Evolutionary conservation across 768 basidiomycete species (phyloP).

Genomic region (Suillus luteus): DNA sequence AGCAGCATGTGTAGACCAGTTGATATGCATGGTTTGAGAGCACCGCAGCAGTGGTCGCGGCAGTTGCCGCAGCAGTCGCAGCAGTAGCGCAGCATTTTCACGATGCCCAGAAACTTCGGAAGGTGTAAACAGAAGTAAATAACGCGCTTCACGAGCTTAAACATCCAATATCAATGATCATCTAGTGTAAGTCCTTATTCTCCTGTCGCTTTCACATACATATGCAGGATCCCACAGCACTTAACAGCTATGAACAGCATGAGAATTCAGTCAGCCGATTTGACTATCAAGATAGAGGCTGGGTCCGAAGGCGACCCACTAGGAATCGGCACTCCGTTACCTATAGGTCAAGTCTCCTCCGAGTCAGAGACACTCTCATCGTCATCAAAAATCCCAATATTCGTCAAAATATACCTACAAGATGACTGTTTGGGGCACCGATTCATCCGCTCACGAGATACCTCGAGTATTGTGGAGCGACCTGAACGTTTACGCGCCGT

Average conservation of each 20-base stretch:
- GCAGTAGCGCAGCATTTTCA: too few relatives aligned
- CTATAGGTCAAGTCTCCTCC: background rate
- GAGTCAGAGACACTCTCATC: background rate
- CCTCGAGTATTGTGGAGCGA: conserved; percentile 81
- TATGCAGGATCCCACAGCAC: background rate
- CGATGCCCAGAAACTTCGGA: too few relatives aligned
- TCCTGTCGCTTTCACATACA: background rate
- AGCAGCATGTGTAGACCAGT: too few relatives aligned
- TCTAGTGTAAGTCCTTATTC: background rate
- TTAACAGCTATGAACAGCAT: background rate
- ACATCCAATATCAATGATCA: background rate
- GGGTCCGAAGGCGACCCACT: background rate
- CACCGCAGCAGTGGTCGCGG: too few relatives aligned
- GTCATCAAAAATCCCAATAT: background rate
- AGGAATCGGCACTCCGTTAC: background rate
- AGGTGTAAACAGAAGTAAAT: background rate
- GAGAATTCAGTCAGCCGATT: background rate
- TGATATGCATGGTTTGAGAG: too few relatives aligned
- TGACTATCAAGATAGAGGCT: too few relatives aligned
- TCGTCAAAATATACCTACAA: conserved; percentile 50
- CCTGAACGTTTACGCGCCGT: conserved; percentile 89
- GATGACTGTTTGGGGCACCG: conserved; percentile 72
- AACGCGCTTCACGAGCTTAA: conserved; percentile 4
- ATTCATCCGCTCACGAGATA: conserved; percentile 77
- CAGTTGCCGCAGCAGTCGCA: too few relatives aligned